A percentile compares a stretch with the other conserved stretches of the same genome.
Conservation (phyloP, 306 rosid species). For the Coriaria nepalensis region DNA sequence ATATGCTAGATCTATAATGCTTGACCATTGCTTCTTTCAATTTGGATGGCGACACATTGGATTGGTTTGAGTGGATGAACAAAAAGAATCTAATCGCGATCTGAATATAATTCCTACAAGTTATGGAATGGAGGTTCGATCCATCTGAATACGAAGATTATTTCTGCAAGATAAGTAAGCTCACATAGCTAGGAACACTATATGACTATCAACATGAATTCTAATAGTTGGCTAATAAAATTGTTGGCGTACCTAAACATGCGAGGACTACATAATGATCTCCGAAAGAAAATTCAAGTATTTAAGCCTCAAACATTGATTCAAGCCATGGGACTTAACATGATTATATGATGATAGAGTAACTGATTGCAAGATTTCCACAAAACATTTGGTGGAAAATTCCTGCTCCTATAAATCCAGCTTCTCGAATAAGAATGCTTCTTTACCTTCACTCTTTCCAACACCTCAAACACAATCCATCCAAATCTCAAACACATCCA, state of each 20-base stretch:
- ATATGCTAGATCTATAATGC: neutral
- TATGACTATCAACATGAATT: neutral
- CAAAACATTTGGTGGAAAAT: neutral
- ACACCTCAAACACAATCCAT: neutral
- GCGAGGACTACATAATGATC: neutral
- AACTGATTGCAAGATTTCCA: neutral
- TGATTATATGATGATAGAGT: neutral
- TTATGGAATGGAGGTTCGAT: neutral
- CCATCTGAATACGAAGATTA: neutral
- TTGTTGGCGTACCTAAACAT: neutral
- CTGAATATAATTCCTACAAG: neutral
- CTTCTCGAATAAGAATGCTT: too few species aligned
- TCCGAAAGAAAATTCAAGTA: neutral
- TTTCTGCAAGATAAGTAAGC: neutral
- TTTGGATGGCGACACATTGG: too few species aligned
- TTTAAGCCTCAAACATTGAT: neutral
- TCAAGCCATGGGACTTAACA: neutral
- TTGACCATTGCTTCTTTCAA: neutral
- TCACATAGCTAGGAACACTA: neutral
- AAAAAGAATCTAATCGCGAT: too few species aligned
- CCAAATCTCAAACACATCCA: too few species aligned
- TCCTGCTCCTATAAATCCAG: too few species aligned
- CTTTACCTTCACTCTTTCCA: neutral
- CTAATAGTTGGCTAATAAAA: too few species aligned
- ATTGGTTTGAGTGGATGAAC: too few species aligned